Conservation (phyloP, 2,329 filamentous ascomycete genomes). For the Gnomoniopsis sp. region DNA sequence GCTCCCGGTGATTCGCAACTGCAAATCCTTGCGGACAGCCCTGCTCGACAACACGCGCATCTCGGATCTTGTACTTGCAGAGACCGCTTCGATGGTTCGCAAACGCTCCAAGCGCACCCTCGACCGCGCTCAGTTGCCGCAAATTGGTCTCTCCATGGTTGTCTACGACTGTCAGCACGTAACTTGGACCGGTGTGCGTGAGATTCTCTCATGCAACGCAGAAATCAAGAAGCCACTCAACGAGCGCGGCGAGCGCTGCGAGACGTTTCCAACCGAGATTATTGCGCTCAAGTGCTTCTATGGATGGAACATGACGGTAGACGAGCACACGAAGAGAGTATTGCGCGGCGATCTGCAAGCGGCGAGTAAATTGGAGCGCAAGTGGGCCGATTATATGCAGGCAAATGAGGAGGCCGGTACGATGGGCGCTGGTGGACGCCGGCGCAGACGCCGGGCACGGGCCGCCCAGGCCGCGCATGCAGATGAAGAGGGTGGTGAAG, state of each 20-base stretch:
- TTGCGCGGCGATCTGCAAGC: constrained; percentile 70
- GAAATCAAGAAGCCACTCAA: constrained; percentile 57
- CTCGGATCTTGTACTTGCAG: constrained; percentile 79
- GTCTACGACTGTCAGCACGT: constrained; percentile 91
- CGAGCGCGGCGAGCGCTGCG: constrained; percentile 1
- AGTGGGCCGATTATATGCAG: constrained; percentile 95
- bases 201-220: constrained; percentile 81
- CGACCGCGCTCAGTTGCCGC: constrained; percentile 39
- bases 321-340: constrained; percentile 88
- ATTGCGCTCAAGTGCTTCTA: constrained; percentile 92
- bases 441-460: constrained; percentile 72
- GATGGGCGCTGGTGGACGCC: constrained; percentile 60
- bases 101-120: constrained; percentile 52
- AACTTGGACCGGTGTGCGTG: constrained; percentile 87
- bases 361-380: constrained; percentile 77
- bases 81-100: constrained; percentile 78
- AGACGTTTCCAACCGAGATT: constrained; percentile 68
- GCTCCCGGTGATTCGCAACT: constrained; percentile 75
- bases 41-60: constrained; percentile 94
- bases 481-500: constrained; percentile 66
- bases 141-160: constrained; percentile 68
- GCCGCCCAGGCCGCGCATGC: constrained; percentile 79
- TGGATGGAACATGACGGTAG: constrained; percentile 90
- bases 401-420: constrained; percentile 79
- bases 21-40: constrained; percentile 64